Conservation (phyloP, 192 early-diverging fungal species). For the Backusella parvicylindrica region DNA sequence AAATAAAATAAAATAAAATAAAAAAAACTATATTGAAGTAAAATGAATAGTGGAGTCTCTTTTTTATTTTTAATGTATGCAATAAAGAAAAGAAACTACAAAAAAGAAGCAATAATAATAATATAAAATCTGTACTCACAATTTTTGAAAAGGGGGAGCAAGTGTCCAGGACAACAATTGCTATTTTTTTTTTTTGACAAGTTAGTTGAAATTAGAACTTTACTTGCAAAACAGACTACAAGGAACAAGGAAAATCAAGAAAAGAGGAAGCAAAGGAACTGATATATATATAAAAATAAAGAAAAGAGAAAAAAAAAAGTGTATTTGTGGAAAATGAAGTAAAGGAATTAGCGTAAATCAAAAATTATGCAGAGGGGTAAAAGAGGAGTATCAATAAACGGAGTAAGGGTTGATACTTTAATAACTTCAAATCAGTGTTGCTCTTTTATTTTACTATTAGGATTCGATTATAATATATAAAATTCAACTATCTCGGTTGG, state of each 20-base stretch:
- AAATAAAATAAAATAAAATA: too few relatives aligned
- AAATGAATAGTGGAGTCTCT: neutral
- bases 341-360: neutral
- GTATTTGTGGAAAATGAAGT: neutral
- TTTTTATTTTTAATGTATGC: neutral
- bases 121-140: slow-evolving; percentile 1
- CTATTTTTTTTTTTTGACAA: neutral
- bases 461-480: neutral
- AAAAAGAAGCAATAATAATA: neutral
- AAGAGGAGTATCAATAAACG: slow-evolving; percentile 1
- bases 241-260: neutral
- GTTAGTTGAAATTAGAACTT: neutral
- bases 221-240: neutral
- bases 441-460: neutral
- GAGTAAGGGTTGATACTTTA: slow-evolving; percentile 3
- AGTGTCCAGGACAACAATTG: neutral
- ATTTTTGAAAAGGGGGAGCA: neutral
- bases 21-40: neutral
- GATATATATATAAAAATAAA: neutral
- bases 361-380: slow-evolving; percentile 5
- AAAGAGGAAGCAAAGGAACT: neutral
- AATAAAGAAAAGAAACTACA: neutral
- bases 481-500: neutral
- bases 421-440: neutral
- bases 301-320: neutral